Conservation (phyloP, 1,284 basidiomycete species). For the Moniliella sp. region DNA sequence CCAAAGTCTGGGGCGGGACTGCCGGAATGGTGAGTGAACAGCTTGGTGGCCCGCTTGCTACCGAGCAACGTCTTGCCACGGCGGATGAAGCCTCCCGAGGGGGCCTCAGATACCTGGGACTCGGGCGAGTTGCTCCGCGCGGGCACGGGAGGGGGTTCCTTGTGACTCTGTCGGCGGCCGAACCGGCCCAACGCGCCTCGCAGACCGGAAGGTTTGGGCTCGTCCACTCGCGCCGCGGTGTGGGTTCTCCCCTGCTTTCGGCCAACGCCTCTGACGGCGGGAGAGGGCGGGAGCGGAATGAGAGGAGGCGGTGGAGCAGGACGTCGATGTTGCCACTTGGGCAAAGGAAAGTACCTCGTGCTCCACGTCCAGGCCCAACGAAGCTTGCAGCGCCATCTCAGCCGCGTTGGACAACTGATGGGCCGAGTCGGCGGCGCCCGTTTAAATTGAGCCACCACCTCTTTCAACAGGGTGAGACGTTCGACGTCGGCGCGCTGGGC, state of each 20-base stretch:
- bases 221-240: slow-evolving; percentile 8
- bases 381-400: slow-evolving; percentile 20
- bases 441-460: slow-evolving; percentile 20
- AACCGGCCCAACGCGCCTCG: slow-evolving; percentile 16
- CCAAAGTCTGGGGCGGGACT: no score
- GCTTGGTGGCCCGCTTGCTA: background rate
- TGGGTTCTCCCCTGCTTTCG: slow-evolving; percentile 9
- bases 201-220: slow-evolving; percentile 4
- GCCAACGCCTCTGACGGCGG: slow-evolving; percentile 5
- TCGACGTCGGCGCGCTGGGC: slow-evolving; percentile 23
- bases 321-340: background rate
- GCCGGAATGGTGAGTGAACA: no score
- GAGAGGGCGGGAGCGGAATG: background rate
- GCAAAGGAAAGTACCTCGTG: slow-evolving; percentile 21
- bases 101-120: background rate
- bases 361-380: slow-evolving; percentile 15
- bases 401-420: slow-evolving; percentile 15
- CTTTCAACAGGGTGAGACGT: slow-evolving; percentile 22
- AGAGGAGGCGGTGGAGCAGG: background rate
- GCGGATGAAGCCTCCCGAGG: background rate
- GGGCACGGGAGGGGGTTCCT: slow-evolving; percentile 2
- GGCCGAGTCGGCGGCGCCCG: slow-evolving; percentile 20
- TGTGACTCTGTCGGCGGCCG: slow-evolving; percentile 11
- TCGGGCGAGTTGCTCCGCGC: background rate
- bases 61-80: background rate